phyloP scores from a whole-genome alignment of 345 rosid genomes.

The Gossypium anomalum region DNA sequence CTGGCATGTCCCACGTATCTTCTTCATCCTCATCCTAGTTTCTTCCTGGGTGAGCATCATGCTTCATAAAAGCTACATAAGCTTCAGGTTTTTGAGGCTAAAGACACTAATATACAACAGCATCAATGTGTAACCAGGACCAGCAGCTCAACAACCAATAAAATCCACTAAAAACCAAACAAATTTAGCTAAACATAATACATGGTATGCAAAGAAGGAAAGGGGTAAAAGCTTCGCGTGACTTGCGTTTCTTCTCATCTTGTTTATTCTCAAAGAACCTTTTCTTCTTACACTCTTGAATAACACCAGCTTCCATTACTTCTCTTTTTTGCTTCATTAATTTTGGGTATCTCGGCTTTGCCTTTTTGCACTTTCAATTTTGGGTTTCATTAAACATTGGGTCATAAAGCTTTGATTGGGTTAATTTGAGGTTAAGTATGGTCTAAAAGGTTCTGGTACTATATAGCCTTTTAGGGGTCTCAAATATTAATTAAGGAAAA shows the following conservation, averaged over 20 bases:
- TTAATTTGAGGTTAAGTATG: neutral
- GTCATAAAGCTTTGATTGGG: neutral
- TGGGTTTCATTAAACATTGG: neutral
- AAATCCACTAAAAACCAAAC: too few relatives aligned
- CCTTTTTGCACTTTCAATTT: too few relatives aligned
- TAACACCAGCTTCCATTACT: too few relatives aligned
- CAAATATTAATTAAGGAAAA: neutral
- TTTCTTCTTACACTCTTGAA: conserved; percentile 42
- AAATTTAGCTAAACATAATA: too few relatives aligned
- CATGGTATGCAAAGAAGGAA: too few relatives aligned
- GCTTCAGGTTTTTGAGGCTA: too few relatives aligned
- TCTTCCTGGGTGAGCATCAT: conserved; percentile 37
- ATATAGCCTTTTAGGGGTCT: neutral
- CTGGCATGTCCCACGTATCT: conserved; percentile 91
- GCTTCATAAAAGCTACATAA: neutral
- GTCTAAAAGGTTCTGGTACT: too few relatives aligned
- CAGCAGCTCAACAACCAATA: too few relatives aligned
- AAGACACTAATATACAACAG: too few relatives aligned
- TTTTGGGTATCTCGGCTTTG: too few relatives aligned
- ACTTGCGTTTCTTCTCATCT: conserved; percentile 71
- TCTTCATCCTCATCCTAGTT: conserved; percentile 41
- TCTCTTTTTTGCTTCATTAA: too few relatives aligned
- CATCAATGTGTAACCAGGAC: too few relatives aligned
- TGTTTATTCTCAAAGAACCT: conserved; percentile 62
- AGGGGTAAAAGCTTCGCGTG: conserved; percentile 45